A percentile compares a stretch with the other conserved stretches of the same genome.
Evolutionary conservation across 2,329 filamentous ascomycete genomes (phyloP).

Genomic region (Chrysosphaeria jannelii): DNA sequence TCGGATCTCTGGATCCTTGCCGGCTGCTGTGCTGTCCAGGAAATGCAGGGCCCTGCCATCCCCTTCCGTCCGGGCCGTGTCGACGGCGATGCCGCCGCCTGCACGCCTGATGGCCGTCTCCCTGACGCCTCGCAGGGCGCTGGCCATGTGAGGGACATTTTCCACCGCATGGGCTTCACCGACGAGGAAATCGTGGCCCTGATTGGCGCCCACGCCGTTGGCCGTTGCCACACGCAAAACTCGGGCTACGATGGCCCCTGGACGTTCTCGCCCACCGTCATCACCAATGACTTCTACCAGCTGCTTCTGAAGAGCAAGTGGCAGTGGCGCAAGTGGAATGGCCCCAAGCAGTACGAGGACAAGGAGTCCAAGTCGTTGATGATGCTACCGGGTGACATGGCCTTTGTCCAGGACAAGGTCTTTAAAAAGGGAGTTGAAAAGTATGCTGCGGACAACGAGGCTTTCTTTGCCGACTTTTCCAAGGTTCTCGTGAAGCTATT

Average conservation of each 20-base stretch:
- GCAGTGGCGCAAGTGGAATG: constrained; percentile 73
- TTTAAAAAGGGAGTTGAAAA: constrained; percentile 56
- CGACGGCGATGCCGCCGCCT: constrained; percentile 53
- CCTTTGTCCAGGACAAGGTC: constrained; percentile 60
- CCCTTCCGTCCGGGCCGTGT: constrained; percentile 66
- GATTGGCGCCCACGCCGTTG: constrained; percentile 57
- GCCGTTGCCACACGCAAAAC: constrained; percentile 64
- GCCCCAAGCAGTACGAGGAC: constrained; percentile 75
- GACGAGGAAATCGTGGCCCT: constrained; percentile 91
- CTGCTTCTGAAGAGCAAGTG: constrained; percentile 79
- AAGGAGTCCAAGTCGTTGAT: constrained; percentile 65
- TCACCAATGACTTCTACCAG: constrained; percentile 89
- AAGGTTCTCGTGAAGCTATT: constrained; percentile 56
- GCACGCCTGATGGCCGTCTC: constrained; percentile 75
- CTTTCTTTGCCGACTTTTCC: constrained; percentile 83
- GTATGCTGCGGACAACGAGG: constrained; percentile 73
- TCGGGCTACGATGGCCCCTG: constrained; percentile 71
- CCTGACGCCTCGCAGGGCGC: constrained; percentile 42
- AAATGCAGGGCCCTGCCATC: constrained; percentile 72
- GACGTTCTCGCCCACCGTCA: constrained; percentile 69
- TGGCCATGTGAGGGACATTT: constrained; percentile 70
- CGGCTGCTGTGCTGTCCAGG: constrained; percentile 66
- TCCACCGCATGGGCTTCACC: constrained; percentile 91
- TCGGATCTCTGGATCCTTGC: constrained; percentile 89
- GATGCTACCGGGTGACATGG: constrained; percentile 91